Base-by-base conservation (phyloP, 176 grass and related monocot species). In the Dactylis glomerata region DNA sequence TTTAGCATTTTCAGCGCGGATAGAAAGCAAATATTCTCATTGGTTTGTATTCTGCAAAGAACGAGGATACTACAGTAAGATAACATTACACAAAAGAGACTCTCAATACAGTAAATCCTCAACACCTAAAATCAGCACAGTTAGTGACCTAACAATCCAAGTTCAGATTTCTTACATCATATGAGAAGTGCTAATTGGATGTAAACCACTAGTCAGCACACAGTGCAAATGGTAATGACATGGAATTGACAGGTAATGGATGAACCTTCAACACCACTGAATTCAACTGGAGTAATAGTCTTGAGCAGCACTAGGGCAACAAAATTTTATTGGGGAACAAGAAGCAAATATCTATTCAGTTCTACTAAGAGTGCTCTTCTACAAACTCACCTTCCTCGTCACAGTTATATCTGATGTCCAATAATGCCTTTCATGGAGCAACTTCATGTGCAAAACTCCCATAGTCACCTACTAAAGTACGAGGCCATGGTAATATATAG, bases 401-500 rank as follows among this genome's bases (percentile, higher is more conserved):
- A 50, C 19, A 55, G 20, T 55, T 22, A 55, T 1, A n/a, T n/a
- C 20, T 9, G 51, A 55, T 55, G 51, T n/a, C 6, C 20, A n/a
- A n/a, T n/a, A n/a, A 55, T 55, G 20, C 20, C 8, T 55, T 55
- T 55, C 51, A 55, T 55, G 51, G 51, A 55, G 20, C 51, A 55
- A 55, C 51, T n/a, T 55, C 51, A n/a, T n/a, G 51, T 7, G 6
- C 51, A 55, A 55, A 55, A 19, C 20, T 52, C 45, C n/a, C 32
- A 36, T 81, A 9, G 28, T 36, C n/a, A 34, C 78, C 61, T 37
- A 81, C 30, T 22, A 81, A 68, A 68, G 30, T 16, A 36, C 30
- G 4, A 26, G 78, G 78, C 78, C 78, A 68, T 33, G 78, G 3
- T 46, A 81, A 68, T 61, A 68, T 34, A 31, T 68, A 81, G 11